Base-by-base conservation (phyloP, 1,139 yeast species). In the Candida dubliniensis region DNA sequence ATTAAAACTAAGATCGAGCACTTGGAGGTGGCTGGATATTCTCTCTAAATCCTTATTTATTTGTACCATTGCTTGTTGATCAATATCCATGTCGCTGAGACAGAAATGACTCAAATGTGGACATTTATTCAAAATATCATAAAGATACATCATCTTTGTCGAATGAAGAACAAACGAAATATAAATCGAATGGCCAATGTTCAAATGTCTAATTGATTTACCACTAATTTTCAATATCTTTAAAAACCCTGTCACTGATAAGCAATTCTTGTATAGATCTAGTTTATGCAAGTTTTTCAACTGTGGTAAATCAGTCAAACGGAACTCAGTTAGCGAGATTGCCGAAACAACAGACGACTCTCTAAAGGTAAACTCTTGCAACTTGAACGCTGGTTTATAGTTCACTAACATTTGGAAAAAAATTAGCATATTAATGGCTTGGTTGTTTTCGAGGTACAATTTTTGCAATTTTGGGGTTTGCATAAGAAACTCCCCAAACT, bases 1-100 rank as follows among this genome's bases (percentile, higher is more conserved):
- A 46, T 72, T 69, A 45, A 68, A 71, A 46, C 77, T 69, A 10
- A 73, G 47, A 48, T 73, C 77, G 15, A 73, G 51, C 2, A 56
- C 40, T 11, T 54, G 52, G 26, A 71, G 55, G 1, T 52, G 44
- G 2, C 45, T 46, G 2, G 26, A 8, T 1, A 43, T 25, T 11
- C 32, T 47, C 25, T 44, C 45, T n/a, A 60, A 46, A 43, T 69
- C 74, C 11, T 53, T 52, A 32, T 57, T 51, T 33, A 73, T 64
- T 31, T 55, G 58, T 34, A 58, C 60, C 63, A 72, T 60, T 0
- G 75, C 60, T 8, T 61, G 58, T 46, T 64, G 65, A 47, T 72
- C 77, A 31, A 73, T 53, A 38, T 70, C 74, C 44, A 70, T 47
- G 40, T 73, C 76, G 36, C 67, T 62, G 31, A 73, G 47, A 25